These are phyloP conservation scores for Phytophthora pisi DNA, from an alignment of 352 stramenopile genomes.

Conservation along the genomic window DNA sequence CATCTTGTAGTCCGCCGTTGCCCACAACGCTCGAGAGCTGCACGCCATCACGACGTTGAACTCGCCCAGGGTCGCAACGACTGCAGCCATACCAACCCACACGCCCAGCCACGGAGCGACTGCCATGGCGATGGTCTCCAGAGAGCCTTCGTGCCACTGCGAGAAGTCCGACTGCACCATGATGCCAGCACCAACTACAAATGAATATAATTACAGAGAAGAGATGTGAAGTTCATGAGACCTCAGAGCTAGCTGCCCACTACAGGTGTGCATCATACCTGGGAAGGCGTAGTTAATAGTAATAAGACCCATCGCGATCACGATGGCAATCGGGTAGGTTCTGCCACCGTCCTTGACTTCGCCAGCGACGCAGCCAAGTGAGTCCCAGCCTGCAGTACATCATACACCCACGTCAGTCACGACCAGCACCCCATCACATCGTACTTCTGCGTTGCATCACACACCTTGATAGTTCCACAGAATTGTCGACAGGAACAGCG, in stretches of 20 bases:
- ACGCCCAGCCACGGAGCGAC: slow-evolving; percentile 78
- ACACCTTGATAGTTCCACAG: slow-evolving; percentile 88
- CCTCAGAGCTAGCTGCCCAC: background rate
- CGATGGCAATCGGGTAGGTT: slow-evolving; percentile 85
- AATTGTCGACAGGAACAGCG: slow-evolving; percentile 85
- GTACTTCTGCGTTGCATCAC: background rate
- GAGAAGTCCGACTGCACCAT: slow-evolving; percentile 79
- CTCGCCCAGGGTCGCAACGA: slow-evolving; percentile 82
- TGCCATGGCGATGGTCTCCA: slow-evolving; percentile 80
- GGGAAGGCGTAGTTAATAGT: slow-evolving; percentile 89
- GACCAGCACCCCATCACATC: background rate
- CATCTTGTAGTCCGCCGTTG: slow-evolving; percentile 87
- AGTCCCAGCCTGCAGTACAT: slow-evolving; percentile 65
- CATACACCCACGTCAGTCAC: slow-evolving; percentile 1
- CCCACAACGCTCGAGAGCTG: slow-evolving; percentile 81
- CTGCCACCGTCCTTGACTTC: slow-evolving; percentile 83
- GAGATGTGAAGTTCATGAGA: slow-evolving; percentile 3
- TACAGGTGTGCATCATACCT: slow-evolving; percentile 25
- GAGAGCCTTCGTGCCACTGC: slow-evolving; percentile 71
- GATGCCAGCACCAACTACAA: slow-evolving; percentile 67
- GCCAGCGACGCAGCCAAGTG: slow-evolving; percentile 81
- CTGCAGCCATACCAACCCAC: slow-evolving; percentile 78
- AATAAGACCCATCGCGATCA: slow-evolving; percentile 82
- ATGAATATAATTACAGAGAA: slow-evolving; percentile 5
- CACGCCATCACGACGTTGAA: slow-evolving; percentile 90